Percentiles rank a stretch among this genome's conserved stretches.
phyloP scores from a whole-genome alignment of 108 stramenopile genomes.

The Discostella stelligeroides region DNA sequence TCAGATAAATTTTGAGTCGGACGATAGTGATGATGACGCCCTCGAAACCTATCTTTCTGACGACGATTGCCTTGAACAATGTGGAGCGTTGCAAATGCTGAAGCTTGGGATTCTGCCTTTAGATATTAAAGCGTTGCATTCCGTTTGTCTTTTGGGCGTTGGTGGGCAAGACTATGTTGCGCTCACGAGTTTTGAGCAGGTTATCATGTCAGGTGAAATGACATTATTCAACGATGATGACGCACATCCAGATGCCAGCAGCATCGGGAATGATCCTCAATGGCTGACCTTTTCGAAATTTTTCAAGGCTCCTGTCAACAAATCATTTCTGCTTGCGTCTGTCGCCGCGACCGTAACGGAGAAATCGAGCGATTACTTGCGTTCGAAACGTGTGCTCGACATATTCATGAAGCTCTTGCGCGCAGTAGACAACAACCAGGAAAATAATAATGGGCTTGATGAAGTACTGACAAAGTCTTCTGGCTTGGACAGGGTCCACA shows the following conservation, averaged over 20 bases:
- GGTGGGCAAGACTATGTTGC: conserved; percentile 73
- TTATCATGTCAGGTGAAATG: conserved; percentile 45
- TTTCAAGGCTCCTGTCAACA: conserved; percentile 52
- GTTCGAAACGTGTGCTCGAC: conserved; percentile 23
- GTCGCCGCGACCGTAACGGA: conserved; percentile 49
- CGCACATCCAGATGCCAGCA: conserved; percentile 9
- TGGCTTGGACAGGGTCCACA: conserved; percentile 9
- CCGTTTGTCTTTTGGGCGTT: conserved; percentile 62
- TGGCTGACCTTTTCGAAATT: conserved; percentile 61
- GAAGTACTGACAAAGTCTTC: conserved; percentile 20
- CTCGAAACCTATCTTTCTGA: conserved; percentile 53
- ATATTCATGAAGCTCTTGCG: conserved; percentile 32
- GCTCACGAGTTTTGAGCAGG: conserved; percentile 57
- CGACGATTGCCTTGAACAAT: conserved; percentile 60
- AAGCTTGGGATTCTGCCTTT: conserved; percentile 66
- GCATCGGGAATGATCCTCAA: conserved; percentile 28
- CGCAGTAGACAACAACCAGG: conserved; percentile 27
- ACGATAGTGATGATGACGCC: conserved; percentile 51
- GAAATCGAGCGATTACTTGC: conserved; percentile 34
- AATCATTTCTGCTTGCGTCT: conserved; percentile 58
- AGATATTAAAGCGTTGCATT: conserved; percentile 63
- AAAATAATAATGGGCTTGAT: conserved; percentile 29
- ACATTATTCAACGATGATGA: conserved; percentile 17
- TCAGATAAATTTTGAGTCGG: conserved; percentile 35
- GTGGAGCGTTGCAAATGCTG: conserved; percentile 49